Evolutionary conservation across 208 protist species (phyloP).

Genomic region (Acanthamoeba sp.): DNA sequence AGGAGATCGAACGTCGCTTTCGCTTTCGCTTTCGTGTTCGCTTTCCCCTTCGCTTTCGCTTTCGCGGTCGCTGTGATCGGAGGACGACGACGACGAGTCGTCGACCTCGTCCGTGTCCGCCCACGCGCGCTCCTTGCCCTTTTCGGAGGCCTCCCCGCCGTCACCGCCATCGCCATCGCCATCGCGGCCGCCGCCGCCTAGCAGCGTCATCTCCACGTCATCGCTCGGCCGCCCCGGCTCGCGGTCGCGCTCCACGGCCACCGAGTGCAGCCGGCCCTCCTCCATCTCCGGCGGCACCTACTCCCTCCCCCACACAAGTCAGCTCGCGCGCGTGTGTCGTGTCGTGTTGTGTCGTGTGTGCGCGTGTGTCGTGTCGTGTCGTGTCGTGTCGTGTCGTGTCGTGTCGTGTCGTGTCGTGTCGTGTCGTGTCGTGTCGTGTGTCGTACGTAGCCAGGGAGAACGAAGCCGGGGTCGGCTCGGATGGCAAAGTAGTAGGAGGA

Average conservation of each 20-base stretch:
- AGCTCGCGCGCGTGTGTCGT: too few species aligned
- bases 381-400: too few species aligned
- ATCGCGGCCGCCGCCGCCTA: neutral
- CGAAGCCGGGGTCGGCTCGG: slow-evolving; percentile 28
- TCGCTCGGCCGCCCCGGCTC: neutral
- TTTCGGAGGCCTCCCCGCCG: too few species aligned
- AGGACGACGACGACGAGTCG: neutral
- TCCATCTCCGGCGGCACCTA: slow-evolving; percentile 20
- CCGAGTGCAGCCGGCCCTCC: neutral
- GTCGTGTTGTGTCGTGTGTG: too few species aligned
- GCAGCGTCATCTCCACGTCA: neutral
- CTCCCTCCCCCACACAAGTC: neutral
- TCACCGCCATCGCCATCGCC: too few species aligned
- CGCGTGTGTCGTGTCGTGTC: too few species aligned
- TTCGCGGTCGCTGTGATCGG: neutral
- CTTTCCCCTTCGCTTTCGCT: too few species aligned
- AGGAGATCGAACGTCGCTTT: too few species aligned
- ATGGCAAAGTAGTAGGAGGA: slow-evolving; percentile 31
- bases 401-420: too few species aligned
- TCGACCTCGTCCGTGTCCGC: neutral
- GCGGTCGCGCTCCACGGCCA: neutral
- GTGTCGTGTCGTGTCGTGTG: neutral
- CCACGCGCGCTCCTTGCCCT: too few species aligned
- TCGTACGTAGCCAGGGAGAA: neutral
- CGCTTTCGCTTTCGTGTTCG: too few species aligned